These are phyloP conservation scores for Astrephomene gubernaculifera DNA, from an alignment of 139 green algal species.

Conservation along the genomic window DNA sequence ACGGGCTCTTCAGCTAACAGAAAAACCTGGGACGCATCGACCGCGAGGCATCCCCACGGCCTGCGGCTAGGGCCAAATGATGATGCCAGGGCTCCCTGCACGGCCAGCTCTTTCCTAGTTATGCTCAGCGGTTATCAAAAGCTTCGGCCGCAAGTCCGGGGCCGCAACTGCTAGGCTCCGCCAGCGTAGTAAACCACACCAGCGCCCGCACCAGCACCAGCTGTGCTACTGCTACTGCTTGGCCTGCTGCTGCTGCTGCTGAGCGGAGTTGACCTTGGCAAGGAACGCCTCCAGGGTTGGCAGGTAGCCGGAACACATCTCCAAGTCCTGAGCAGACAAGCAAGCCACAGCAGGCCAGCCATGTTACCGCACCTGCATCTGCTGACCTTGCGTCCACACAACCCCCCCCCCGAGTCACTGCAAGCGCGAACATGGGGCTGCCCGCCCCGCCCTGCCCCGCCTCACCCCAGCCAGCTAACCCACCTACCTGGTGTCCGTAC, in stretches of 20 bases:
- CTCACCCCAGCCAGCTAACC: neutral
- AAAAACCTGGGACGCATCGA: too few species aligned
- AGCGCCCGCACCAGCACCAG: too few species aligned
- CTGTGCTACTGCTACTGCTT: neutral
- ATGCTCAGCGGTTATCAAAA: too few species aligned
- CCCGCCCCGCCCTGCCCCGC: neutral
- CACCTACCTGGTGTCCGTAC: constrained; percentile 72
- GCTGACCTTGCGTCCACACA: neutral
- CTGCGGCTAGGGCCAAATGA: too few species aligned
- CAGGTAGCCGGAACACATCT: constrained; percentile 35
- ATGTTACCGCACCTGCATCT: neutral
- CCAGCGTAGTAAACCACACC: too few species aligned
- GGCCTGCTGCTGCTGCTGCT: neutral
- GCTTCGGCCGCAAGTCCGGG: too few species aligned
- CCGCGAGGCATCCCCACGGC: too few species aligned
- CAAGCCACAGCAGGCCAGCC: neutral
- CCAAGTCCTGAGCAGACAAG: constrained; percentile 21
- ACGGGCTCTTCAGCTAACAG: too few species aligned
- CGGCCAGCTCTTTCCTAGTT: too few species aligned
- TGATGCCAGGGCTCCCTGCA: too few species aligned
- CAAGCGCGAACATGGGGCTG: too few species aligned
- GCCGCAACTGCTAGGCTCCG: too few species aligned
- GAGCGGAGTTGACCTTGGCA: neutral
- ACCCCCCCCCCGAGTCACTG: neutral
- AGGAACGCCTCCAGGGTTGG: constrained; percentile 20